Evolutionary conservation across 331 rosid species (phyloP).

Genomic region (Spiraea crenata): DNA sequence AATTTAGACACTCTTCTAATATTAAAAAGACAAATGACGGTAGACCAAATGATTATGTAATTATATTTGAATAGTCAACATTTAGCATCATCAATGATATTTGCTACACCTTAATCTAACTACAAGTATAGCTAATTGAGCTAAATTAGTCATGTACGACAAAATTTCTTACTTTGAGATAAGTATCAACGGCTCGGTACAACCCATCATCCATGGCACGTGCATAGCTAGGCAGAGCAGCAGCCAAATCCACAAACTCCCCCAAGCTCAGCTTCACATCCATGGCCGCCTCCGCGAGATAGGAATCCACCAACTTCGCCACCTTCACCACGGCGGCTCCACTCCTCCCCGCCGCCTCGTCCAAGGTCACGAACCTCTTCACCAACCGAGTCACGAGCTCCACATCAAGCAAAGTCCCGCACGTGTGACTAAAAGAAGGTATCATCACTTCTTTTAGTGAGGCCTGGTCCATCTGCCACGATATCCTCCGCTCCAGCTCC

Average conservation of each 20-base stretch:
- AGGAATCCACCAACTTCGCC: conserved; percentile 69
- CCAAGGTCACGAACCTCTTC: conserved; percentile 59
- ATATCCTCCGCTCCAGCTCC: conserved; percentile 69
- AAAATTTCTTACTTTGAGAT: conserved; percentile 57
- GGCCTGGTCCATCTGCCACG: conserved; percentile 89
- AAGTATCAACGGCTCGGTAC: conserved; percentile 90
- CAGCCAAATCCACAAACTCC: conserved; percentile 65
- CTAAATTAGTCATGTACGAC: neutral
- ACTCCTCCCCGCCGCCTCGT: conserved; percentile 49
- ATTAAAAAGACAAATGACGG: no score
- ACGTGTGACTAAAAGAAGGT: conserved; percentile 86
- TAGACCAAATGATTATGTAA: no score
- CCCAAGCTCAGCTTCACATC: conserved; percentile 61
- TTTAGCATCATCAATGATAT: no score
- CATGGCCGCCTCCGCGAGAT: conserved; percentile 77
- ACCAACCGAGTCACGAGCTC: conserved; percentile 65
- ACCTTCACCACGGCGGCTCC: conserved; percentile 69
- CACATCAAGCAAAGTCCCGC: conserved; percentile 75
- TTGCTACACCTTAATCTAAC: no score
- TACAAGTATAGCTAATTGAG: neutral
- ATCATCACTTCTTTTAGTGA: conserved; percentile 77
- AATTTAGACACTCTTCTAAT: no score
- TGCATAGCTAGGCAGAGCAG: conserved; percentile 64
- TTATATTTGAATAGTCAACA: no score
- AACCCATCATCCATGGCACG: conserved; percentile 79